phyloP scores from a whole-genome alignment of 306 rosid genomes.

The Begonia masoniana region DNA sequence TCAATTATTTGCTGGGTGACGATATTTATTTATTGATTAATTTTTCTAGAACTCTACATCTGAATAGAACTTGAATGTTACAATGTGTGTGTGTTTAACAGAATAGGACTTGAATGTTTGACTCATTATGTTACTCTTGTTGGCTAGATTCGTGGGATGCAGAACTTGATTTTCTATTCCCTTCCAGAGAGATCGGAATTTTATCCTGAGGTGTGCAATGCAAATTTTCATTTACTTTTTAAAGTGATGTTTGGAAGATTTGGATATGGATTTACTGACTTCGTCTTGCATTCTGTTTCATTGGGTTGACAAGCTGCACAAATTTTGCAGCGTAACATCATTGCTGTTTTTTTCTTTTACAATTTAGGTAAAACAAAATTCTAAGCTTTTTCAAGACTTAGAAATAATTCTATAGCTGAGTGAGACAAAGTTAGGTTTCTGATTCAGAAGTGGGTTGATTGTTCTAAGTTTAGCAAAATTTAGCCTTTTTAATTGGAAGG shows the following conservation, averaged over 20 bases:
- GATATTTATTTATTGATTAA: too few relatives aligned
- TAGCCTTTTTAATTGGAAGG: too few relatives aligned
- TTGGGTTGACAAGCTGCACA: not conserved
- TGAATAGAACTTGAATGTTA: not conserved
- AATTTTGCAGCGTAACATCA: too few relatives aligned
- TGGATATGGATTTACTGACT: not conserved
- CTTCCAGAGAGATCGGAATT: slow-evolving; percentile 86
- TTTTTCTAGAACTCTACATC: not conserved
- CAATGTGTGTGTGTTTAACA: too few relatives aligned
- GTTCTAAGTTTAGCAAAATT: too few relatives aligned
- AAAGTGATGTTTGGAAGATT: too few relatives aligned
- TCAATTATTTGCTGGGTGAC: too few relatives aligned
- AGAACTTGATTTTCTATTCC: slow-evolving; percentile 62
- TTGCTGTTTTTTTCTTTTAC: not conserved
- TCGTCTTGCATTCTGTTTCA: not conserved
- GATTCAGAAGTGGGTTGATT: too few relatives aligned
- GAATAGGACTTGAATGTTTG: not conserved
- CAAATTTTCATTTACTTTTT: too few relatives aligned
- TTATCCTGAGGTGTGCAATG: slow-evolving; percentile 65
- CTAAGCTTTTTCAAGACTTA: not conserved
- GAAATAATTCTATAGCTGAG: too few relatives aligned
- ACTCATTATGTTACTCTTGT: not conserved
- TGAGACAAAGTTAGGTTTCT: too few relatives aligned
- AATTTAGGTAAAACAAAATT: not conserved
- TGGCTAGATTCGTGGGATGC: slow-evolving; percentile 71